Base-by-base conservation (phyloP, 345 rosid species). In the Adansonia digitata region DNA sequence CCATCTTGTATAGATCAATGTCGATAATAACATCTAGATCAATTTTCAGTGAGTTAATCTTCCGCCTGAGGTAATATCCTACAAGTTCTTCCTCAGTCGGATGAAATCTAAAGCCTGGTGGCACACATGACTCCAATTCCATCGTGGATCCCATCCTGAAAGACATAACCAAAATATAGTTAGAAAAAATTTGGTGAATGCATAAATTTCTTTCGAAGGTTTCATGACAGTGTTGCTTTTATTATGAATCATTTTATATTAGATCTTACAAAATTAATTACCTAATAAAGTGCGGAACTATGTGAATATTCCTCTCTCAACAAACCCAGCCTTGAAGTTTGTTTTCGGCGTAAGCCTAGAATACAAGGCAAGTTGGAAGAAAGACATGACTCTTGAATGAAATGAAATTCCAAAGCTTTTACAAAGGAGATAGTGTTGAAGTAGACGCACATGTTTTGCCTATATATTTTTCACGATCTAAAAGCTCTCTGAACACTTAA, bases 61-160 rank as follows among this genome's bases (percentile, higher is more conserved):
- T 94, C 82, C 97, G 83, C 39, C 79, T 84, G 74, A 94, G 93
- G 82, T 94, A 94, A 81, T 92, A 94, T 26, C 97, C 98, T 37
- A 94, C 97, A 31, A 94, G 97, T 74, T 94, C 98, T 83, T 92
- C 98, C 82, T 94, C 98, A 0, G 98, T 94, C 8, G 98, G 98
- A 75, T 88, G 97, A 82, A 94, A 94, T 78, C 98, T 83, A 79
- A 92, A 94, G 27, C 98, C 98, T 1, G 98, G 98, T 15, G 97
- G 98, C 69, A 94, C 89, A 20, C 87, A 77, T 1, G 92, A 80
- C 68, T 92, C 93, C 88, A 88, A 71, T 77, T 92, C 89, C 96
- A 89, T 81, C 68, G 31, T 55, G 39, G 66, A 55, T 59, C 60
- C 24, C 9, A 73, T 77, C 77, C 85, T 82, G 79, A 57, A 29